These are phyloP conservation scores for Magnusiomyces ingens DNA, from an alignment of 1,139 yeast species.

Conservation along the genomic window DNA sequence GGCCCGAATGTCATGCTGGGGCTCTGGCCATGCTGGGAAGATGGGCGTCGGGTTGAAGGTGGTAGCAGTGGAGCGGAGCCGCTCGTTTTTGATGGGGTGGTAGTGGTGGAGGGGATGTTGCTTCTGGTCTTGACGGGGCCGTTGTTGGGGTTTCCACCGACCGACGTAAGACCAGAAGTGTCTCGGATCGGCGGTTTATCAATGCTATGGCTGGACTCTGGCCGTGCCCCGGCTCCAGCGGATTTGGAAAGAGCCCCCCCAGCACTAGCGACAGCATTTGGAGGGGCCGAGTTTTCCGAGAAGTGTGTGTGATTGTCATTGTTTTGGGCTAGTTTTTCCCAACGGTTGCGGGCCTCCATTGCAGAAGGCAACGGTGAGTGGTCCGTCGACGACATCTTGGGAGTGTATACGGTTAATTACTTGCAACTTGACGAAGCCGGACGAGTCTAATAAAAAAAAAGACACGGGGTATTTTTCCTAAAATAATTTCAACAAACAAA, in stretches of 20 bases:
- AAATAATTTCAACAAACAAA: not conserved
- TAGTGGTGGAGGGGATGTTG: not conserved
- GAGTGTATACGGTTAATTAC: not conserved
- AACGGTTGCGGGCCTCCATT: not conserved
- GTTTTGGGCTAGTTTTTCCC: slow-evolving; percentile 5
- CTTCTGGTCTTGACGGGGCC: not conserved
- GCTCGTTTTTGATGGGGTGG: not conserved
- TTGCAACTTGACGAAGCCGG: not conserved
- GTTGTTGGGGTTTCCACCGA: not conserved
- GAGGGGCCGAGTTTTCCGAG: not conserved
- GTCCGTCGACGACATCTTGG: slow-evolving; percentile 1
- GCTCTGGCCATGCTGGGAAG: no score
- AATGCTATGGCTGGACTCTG: no score
- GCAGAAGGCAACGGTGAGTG: slow-evolving; percentile 1
- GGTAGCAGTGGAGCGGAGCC: not conserved
- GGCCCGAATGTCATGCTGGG: no score
- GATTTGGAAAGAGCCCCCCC: not conserved
- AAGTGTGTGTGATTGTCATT: not conserved
- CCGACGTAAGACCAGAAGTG: not conserved
- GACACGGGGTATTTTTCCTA: slow-evolving; percentile 3
- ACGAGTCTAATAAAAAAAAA: not conserved
- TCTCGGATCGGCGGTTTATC: no score
- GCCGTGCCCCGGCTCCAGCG: no score
- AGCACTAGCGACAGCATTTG: not conserved
- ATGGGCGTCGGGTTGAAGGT: no score